Evolutionary conservation across 179 eudicot species (phyloP), one percentile per base, ranked within the genome.

Genomic region (Sideroxylon spinosum): DNA sequence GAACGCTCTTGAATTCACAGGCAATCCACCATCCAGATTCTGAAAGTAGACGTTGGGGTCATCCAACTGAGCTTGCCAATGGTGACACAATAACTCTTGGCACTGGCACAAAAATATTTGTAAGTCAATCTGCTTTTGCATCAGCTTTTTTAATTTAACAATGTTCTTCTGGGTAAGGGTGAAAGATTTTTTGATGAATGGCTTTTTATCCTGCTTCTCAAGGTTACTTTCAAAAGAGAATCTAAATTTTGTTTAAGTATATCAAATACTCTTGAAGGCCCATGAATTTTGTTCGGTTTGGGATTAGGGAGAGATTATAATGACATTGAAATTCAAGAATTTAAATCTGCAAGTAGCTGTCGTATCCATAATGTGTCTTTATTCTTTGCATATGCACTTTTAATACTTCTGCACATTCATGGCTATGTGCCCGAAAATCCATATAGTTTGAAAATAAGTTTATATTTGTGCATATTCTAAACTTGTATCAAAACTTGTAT

Each of bases 71-170:
- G 84, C 96, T 96, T 78, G 85, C 85, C 76, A 86, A 86, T 82
- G 99, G 94, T 57, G 99, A 96, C 78, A 70, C 86, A 66, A 82
- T 96, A 75, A 94, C 98, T 78, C 90, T 96, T 80, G 99, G 99
- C 74, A 94, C 97, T 78, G 88, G 90, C 78, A 90, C 99, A 52
- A 87, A 90, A 81, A 83, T 96, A 87, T 74, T 73, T 66, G 99
- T 95, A 86, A 88, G 92, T 83, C 49, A 2, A 64, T 26, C 17
- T 71, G 50, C 61, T 25, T 67, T 53, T 44, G 3, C 25, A 48
- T 71, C 26, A 25, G 29, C 9, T 19, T 53, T 53, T 25, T 29
- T 32, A 37, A 63, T 25, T 46, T 37, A 4, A 3, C 5, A 17
- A 19, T 6, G 17, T 49, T 16, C 29, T 78, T 16, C 26, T 29